These are phyloP conservation scores for Emericellopsis atlantica DNA, from an alignment of 2,329 filamentous ascomycete species.

Conservation along the genomic window DNA sequence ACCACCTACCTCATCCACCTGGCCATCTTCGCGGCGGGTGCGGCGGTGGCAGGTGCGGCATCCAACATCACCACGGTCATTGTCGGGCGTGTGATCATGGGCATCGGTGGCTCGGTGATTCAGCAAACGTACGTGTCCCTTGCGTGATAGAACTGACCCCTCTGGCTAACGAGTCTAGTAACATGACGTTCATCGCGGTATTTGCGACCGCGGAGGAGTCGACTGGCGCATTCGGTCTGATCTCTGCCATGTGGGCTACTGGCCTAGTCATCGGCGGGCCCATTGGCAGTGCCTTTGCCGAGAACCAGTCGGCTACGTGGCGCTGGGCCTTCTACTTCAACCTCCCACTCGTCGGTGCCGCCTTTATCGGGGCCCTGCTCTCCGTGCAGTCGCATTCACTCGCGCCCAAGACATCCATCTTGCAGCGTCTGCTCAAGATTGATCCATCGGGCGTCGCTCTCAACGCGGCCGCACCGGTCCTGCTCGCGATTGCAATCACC, in stretches of 20 bases:
- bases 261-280: slow-evolving; percentile 9
- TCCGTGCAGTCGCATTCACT: slow-evolving; percentile 23
- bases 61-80: slow-evolving; percentile 15
- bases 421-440: slow-evolving; percentile 9
- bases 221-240: slow-evolving; percentile 10
- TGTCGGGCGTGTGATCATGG: slow-evolving; percentile 17
- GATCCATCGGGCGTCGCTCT: slow-evolving; percentile 17
- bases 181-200: slow-evolving; percentile 10
- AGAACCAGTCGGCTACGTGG: slow-evolving; percentile 23
- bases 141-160: neutral
- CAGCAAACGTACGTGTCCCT: slow-evolving; percentile 15
- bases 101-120: slow-evolving; percentile 14
- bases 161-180: slow-evolving; percentile 1
- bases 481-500: slow-evolving; percentile 31
- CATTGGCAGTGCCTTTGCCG: slow-evolving; percentile 17
- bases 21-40: slow-evolving; percentile 14
- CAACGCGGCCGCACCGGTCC: slow-evolving; percentile 17
- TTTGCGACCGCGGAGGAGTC: slow-evolving; percentile 12
- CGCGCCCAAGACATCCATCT: slow-evolving; percentile 8
- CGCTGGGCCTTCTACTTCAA: slow-evolving; percentile 41
- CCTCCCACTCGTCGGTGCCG: slow-evolving; percentile 24
- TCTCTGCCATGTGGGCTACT: slow-evolving; percentile 13
- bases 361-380: slow-evolving; percentile 27
- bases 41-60: slow-evolving; percentile 15
- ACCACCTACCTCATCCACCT: slow-evolving; percentile 10